Evolutionary conservation across 306 rosid genomes (phyloP).

Genomic region (Oemleria cerasiformis): DNA sequence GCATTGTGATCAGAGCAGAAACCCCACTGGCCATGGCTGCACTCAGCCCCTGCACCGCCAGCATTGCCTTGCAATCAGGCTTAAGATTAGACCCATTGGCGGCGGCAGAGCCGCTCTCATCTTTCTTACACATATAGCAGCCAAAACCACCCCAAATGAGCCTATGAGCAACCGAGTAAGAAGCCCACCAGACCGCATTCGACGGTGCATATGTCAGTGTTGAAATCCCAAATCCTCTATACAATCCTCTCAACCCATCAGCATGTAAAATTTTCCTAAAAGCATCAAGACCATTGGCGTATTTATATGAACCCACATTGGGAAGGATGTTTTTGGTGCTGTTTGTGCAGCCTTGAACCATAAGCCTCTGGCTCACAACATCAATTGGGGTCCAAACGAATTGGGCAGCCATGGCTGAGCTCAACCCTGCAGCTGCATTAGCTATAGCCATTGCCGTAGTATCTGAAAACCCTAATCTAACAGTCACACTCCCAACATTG

Average conservation of each 20-base stretch:
- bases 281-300: slow-evolving; percentile 82
- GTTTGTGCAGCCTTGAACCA: slow-evolving; percentile 62
- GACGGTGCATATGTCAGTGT: slow-evolving; percentile 89
- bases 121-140: slow-evolving; percentile 44
- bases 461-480: slow-evolving; percentile 68
- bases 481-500: slow-evolving; percentile 61
- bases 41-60: slow-evolving; percentile 79
- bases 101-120: slow-evolving; percentile 26
- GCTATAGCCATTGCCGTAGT: slow-evolving; percentile 65
- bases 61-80: slow-evolving; percentile 58
- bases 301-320: slow-evolving; percentile 43
- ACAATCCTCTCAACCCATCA: slow-evolving; percentile 80
- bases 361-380: slow-evolving; percentile 89
- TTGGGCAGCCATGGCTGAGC: slow-evolving; percentile 93
- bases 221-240: slow-evolving; percentile 90
- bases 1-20: slow-evolving; percentile 87
- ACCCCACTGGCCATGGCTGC: slow-evolving; percentile 92
- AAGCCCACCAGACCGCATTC: slow-evolving; percentile 98
- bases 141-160: slow-evolving; percentile 73
- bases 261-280: slow-evolving; percentile 64
- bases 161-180: slow-evolving; percentile 79
- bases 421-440: slow-evolving; percentile 77
- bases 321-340: slow-evolving; percentile 33
- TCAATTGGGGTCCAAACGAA: slow-evolving; percentile 95
- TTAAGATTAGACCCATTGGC: slow-evolving; percentile 31